phyloP scores from a whole-genome alignment of 2,329 filamentous ascomycete genomes.

The Akanthomyces muscarius region DNA sequence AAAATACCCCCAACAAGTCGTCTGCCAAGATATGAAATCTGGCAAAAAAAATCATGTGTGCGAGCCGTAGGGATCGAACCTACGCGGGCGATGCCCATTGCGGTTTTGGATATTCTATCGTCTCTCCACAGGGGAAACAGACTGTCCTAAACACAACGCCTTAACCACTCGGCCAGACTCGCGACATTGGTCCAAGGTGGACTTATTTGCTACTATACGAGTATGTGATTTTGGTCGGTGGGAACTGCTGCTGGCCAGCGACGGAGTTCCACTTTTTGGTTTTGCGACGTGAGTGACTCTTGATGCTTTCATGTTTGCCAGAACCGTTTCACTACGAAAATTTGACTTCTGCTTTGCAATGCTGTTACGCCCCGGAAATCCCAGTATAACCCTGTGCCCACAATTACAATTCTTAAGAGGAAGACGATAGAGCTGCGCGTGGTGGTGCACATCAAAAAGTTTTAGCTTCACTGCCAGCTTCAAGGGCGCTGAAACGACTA shows the following conservation, averaged over 20 bases:
- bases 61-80: slow-evolving; percentile 50
- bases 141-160: slow-evolving; percentile 50
- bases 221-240: neutral
- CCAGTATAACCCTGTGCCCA: neutral
- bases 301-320: neutral
- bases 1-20: too few relatives aligned
- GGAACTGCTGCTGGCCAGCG: neutral
- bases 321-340: neutral
- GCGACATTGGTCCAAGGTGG: slow-evolving; percentile 19
- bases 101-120: slow-evolving; percentile 28
- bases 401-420: neutral
- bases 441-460: neutral
- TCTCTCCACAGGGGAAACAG: slow-evolving; percentile 13
- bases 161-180: slow-evolving; percentile 54
- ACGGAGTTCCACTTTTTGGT: slow-evolving; percentile 1
- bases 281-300: slow-evolving; percentile 3
- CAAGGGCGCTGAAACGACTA: neutral
- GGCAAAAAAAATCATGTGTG: slow-evolving; percentile 28
- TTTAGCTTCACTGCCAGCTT: neutral
- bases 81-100: slow-evolving; percentile 43
- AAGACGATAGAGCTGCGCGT: too few relatives aligned
- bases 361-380: too few relatives aligned
- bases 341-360: neutral
- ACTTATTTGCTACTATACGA: slow-evolving; percentile 6
- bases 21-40: too few relatives aligned